Evolutionary conservation across 225 moss, liverwort and hornwort genomes (phyloP), one percentile per base, ranked within the genome.

Genomic region (Bryoerythrophyllum caledonicum): DNA sequence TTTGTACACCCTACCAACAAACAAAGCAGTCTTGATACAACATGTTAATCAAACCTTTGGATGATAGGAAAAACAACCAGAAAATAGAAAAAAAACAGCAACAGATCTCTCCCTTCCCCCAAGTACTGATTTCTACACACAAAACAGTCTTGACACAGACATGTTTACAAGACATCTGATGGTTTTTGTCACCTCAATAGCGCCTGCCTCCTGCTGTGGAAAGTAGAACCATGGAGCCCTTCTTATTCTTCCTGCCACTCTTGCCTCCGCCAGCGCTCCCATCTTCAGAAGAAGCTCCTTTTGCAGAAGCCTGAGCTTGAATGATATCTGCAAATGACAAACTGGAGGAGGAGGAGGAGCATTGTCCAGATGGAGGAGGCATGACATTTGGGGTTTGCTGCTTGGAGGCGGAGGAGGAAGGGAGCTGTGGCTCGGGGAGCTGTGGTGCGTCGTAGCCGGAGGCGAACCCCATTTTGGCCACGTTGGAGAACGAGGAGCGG

Each of bases 201-300:
- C 96, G 96, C 75, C 96, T 81, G 64, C 94, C 92, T 65, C 96
- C 96, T 54, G 94, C 90, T 68, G 96, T 96, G 23, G 96, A 96
- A 81, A 96, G 94, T 5, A 96, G 86, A 40, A 96, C 86, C 84
- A 90, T 87, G 8, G 94, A 84, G 53, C 87, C 89, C 80, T 94
- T 96, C 85, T 96, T 96, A 26, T 88, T 94, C 86, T 91, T 96
- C 79, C 25, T 94, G 52, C 84, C 85, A 79, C 66, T 76, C 68
- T 87, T 90, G 62, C 37, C 88, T 35, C 37, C 80, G 16, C 65
- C 23, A 65, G 17, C 68, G 26, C 46, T 67, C 26, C 67, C 80
- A 63, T 92, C 90, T 52, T 91, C 90, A 32, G 73, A 69, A 68
- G 83, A 0, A 37, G 37, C 7, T 6, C 6, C 71, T 76, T 89